Base-by-base conservation (phyloP, 2,329 filamentous ascomycete species). In the Exophiala dermatitidis region DNA sequence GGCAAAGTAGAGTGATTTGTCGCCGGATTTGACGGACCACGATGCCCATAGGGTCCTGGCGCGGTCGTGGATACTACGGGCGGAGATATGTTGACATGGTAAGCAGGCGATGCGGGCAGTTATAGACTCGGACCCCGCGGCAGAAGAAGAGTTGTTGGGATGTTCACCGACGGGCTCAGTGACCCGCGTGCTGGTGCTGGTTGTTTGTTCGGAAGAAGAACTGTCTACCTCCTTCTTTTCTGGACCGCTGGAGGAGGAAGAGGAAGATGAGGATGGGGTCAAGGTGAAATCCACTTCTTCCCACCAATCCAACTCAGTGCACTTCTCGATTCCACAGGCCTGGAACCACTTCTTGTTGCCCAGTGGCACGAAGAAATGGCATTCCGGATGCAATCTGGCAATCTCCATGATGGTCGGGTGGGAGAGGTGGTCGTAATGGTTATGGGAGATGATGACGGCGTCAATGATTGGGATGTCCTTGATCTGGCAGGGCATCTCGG, bases 281-380 rank as follows among this genome's bases (percentile, higher is more conserved):
- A 95, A 71, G 0, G 74, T 81, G n/a, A 95, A 69, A 45, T 91
- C 83, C 4, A 82, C 78, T 59, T 88, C 84, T 62, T 95, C 84
- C 91, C 91, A 96, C 91, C 91, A 96, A 71, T 97, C 91, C 64
- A 96, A 69, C 72, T 96, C 90, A 0, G 88, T 94, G 41, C 91
- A 84, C 54, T 89, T 87, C 1, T 78, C 60, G 50, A 95, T 80
- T 1, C 88, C 88, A 29, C 76, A 77, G 2, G 76, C 72, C 44
- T 76, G 74, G 68, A 97, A 95, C 90, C 90, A 96, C 45, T 79
- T 74, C 69, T 86, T 87, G 53, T 95, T 81, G 1, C 89, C 89
- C 3, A 95, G 71, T 0, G 89, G 88, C 26, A 90, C 90, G 59
- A 95, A 93, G 72, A 93, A 96, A 60, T 94, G 88, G 38, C 82